Conservation (phyloP, 2,329 filamentous ascomycete genomes). For the Beauveria caledonica region DNA sequence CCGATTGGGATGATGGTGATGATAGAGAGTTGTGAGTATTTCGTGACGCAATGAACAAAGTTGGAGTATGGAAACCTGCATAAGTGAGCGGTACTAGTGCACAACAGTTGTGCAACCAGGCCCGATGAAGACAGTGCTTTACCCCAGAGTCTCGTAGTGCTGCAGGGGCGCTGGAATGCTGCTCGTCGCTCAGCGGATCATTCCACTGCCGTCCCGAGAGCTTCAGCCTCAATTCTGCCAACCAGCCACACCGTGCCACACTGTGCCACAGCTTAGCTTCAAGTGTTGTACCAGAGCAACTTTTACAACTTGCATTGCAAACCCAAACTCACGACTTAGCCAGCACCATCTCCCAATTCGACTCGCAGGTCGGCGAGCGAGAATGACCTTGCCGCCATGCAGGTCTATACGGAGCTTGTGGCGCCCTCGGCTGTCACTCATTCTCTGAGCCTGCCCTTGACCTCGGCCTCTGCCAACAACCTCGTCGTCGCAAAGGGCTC, state of each 20-base stretch:
- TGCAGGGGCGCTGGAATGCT: too few relatives aligned
- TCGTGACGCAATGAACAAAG: conserved; percentile 12
- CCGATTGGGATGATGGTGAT: neutral
- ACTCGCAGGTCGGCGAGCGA: conserved; percentile 17
- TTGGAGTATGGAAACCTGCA: conserved; percentile 1
- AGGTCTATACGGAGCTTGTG: conserved; percentile 94
- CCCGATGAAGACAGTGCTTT: too few relatives aligned
- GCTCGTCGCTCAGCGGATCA: neutral
- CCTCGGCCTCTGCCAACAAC: conserved; percentile 68
- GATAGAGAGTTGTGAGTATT: neutral
- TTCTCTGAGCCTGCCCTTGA: conserved; percentile 71
- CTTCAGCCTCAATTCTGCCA: neutral
- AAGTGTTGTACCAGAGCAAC: neutral
- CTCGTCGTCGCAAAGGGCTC: conserved; percentile 89
- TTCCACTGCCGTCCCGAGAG: conserved; percentile 5
- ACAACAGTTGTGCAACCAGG: neutral
- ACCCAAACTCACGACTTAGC: neutral
- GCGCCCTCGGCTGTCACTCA: conserved; percentile 92
- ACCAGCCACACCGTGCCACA: neutral
- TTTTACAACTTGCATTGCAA: conserved; percentile 3
- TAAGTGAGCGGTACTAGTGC: conserved; percentile 1
- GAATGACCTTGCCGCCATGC: conserved; percentile 54
- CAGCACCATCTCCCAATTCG: conserved; percentile 13
- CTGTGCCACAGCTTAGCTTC: neutral
- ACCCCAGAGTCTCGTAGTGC: neutral